Percentiles rank a stretch among this genome's conserved stretches.
Evolutionary conservation across 1,284 basidiomycete genomes (phyloP).

Genomic region (Dichomitus squalens): DNA sequence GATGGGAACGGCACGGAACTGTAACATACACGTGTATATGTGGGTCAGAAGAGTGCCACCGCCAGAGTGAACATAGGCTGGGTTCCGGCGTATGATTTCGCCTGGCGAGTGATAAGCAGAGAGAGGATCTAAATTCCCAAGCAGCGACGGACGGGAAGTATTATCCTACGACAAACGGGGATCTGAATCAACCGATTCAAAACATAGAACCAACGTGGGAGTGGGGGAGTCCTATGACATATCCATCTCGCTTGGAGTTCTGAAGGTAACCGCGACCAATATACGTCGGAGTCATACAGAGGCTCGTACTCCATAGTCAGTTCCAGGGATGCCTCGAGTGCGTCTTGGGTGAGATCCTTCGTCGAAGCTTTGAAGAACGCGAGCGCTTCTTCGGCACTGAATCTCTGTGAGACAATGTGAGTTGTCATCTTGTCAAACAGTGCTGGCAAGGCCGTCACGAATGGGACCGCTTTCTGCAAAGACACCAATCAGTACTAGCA

Average conservation of each 20-base stretch:
- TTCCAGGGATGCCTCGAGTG: neutral
- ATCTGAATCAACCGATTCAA: no score
- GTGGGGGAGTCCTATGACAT: neutral
- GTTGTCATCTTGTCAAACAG: conserved; percentile 11
- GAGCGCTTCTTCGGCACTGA: conserved; percentile 9
- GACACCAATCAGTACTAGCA: neutral
- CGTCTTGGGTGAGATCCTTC: neutral
- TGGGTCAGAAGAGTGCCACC: no score
- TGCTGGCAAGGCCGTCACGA: neutral
- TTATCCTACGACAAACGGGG: no score
- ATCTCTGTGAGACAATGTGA: neutral
- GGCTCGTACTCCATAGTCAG: neutral
- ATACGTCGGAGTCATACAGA: neutral
- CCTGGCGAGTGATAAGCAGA: no score
- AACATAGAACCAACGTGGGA: no score
- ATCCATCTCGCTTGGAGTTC: neutral
- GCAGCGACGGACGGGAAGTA: no score
- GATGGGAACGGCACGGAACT: no score
- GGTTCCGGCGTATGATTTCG: no score
- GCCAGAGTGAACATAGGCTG: no score
- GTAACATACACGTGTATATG: no score
- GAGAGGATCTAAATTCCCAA: no score
- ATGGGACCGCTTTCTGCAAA: neutral
- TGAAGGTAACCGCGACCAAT: neutral
- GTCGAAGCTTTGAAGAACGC: neutral